These are phyloP conservation scores for Diaporthe sp. DNA, from an alignment of 2,329 filamentous ascomycete species.

Conservation along the genomic window DNA sequence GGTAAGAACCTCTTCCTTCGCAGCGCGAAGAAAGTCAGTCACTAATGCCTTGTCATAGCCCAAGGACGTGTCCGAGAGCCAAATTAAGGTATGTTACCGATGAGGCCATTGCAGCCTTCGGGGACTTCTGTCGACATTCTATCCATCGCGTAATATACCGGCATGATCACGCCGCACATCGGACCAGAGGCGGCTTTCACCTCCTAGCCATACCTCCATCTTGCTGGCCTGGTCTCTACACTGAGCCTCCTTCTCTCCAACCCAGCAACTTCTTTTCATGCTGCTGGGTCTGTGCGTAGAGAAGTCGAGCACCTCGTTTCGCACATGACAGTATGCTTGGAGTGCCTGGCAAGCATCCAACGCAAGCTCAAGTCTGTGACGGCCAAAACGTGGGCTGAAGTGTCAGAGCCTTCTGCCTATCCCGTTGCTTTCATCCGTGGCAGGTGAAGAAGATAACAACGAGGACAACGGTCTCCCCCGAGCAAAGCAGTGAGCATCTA, in stretches of 20 bases:
- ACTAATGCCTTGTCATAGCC: slow-evolving; percentile 75
- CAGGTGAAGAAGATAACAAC: slow-evolving; percentile 47
- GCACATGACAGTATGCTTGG: slow-evolving; percentile 56
- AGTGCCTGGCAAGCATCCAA: slow-evolving; percentile 67
- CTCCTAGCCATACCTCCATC: slow-evolving; percentile 36
- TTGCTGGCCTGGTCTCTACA: slow-evolving; percentile 41
- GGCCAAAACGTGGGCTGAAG: slow-evolving; percentile 43
- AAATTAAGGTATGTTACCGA: slow-evolving; percentile 99
- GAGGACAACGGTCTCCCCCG: slow-evolving; percentile 50
- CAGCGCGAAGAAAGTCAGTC: background rate
- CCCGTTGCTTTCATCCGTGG: slow-evolving; percentile 41
- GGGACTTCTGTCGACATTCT: slow-evolving; percentile 78
- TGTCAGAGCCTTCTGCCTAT: slow-evolving; percentile 38
- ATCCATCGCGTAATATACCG: slow-evolving; percentile 49
- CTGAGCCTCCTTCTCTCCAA: slow-evolving; percentile 57
- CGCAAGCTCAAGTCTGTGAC: slow-evolving; percentile 43
- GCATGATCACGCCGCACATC: slow-evolving; percentile 42
- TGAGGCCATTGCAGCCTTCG: slow-evolving; percentile 76
- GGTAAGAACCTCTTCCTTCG: slow-evolving; percentile 69
- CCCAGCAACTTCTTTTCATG: slow-evolving; percentile 40
- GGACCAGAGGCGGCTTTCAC: slow-evolving; percentile 40
- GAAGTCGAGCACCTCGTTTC: slow-evolving; percentile 73
- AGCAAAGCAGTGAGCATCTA: slow-evolving; percentile 67
- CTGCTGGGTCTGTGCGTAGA: slow-evolving; percentile 29
- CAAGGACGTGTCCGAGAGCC: slow-evolving; percentile 93